These are phyloP conservation scores for Coniella lustricola DNA, from an alignment of 2,329 filamentous ascomycete genomes.

Conservation along the genomic window DNA sequence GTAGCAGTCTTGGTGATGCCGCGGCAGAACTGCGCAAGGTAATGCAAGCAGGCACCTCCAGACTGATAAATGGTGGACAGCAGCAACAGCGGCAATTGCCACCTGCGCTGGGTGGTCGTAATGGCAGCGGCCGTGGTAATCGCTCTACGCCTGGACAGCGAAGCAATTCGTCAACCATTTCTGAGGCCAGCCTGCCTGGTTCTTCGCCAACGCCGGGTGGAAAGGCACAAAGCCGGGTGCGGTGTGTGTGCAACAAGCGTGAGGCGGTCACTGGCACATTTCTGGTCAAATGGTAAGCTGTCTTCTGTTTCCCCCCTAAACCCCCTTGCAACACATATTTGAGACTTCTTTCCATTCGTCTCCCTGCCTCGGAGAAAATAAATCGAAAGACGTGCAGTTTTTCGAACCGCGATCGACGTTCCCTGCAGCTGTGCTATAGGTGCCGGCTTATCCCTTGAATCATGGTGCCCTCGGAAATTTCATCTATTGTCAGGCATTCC, in stretches of 20 bases:
- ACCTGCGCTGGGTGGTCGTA: conserved; percentile 14
- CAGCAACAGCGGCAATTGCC: neutral
- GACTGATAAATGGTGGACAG: conserved; percentile 18
- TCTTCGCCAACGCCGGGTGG: conserved; percentile 29
- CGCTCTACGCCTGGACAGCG: conserved; percentile 27
- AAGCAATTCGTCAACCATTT: conserved; percentile 33
- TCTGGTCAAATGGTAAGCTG: conserved; percentile 56
- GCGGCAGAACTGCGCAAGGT: conserved; percentile 54
- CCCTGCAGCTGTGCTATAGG: too few species aligned
- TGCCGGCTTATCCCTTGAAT: too few species aligned
- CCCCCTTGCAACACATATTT: neutral
- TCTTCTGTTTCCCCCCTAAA: too few species aligned
- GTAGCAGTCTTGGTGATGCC: conserved; percentile 40
- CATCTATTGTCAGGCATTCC: too few species aligned
- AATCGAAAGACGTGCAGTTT: too few species aligned
- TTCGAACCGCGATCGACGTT: too few species aligned
- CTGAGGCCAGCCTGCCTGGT: conserved; percentile 43
- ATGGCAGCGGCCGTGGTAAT: conserved; percentile 29
- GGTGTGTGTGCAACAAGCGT: conserved; percentile 49
- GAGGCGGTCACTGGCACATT: conserved; percentile 42
- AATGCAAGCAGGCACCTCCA: conserved; percentile 37
- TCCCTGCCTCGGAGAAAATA: neutral
- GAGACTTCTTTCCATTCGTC: neutral
- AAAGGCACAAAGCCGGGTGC: conserved; percentile 36
- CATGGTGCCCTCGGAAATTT: too few species aligned